Base-by-base conservation (phyloP, 768 basidiomycete genomes). In the Boletales sp. region DNA sequence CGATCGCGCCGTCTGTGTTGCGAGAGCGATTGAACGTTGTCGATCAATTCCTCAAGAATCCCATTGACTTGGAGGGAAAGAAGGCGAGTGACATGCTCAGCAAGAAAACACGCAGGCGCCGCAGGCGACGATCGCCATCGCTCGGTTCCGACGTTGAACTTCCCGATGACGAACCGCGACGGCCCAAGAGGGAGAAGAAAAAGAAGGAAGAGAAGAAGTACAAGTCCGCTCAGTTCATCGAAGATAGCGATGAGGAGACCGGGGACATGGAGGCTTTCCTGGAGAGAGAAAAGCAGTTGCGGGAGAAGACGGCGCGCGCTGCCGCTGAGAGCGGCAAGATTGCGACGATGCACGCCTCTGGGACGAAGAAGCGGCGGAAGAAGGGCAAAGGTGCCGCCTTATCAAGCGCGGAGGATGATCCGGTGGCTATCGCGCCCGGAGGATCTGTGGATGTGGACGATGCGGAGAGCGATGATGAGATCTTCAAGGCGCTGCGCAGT, bases 211-310 rank as follows among this genome's bases (percentile, higher is more conserved):
- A 80, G 64, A 78, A 83, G 71, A 73, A 74, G 51, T 94, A 89
- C 75, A 93, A 92, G 67, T 90, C 87, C 8, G 91, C 90, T 10
- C 86, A 90, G 66, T 90, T 94, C 65, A 93, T 95, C 64, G 84
- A 88, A 62, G 93, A 97, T 69, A 91, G 89, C 54, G 94, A 97
- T 59, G 85, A 75, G 48, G 90, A 91, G 65, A 82, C 82, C 50
- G 88, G 80, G 14, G 84, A 87, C 61, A 86, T 92, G 67, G 85
- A 87, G 43, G 81, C 75, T 6, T 97, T 97, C 76, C 81, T 93
- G 50, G 85, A 77, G 67, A 80, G 76, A 60, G 94, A 95, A 69
- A 79, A 78, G 59, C 72, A 53, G 44, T 66, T 81, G 60, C 76
- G 87, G 41, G 79, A 81, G 62, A 77, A 74, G 64, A 76, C 69